These are phyloP conservation scores for Torrubiella hemipterigena DNA, from an alignment of 2,329 filamentous ascomycete species.

Conservation along the genomic window DNA sequence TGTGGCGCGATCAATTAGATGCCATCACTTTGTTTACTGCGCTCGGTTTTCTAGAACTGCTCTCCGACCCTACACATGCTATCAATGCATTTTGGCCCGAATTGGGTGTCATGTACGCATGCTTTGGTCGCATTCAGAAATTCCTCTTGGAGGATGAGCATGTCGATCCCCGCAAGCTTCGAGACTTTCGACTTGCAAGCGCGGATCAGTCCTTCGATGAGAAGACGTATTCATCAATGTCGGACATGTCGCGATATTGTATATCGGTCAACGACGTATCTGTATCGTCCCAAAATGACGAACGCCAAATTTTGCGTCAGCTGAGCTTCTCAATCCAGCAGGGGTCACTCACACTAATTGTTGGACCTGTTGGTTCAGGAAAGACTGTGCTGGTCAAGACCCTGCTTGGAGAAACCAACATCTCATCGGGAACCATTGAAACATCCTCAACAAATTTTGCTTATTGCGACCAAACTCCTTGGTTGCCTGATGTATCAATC, in stretches of 20 bases:
- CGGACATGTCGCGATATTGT: too few species aligned
- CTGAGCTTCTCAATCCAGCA: too few species aligned
- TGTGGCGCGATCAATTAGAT: neutral
- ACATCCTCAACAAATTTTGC: conserved; percentile 13
- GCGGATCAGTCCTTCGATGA: too few species aligned
- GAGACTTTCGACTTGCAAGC: too few species aligned
- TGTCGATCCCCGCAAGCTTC: too few species aligned
- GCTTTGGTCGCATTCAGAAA: neutral
- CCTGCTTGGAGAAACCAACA: conserved; percentile 15
- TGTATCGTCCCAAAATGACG: too few species aligned
- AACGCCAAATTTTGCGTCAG: too few species aligned
- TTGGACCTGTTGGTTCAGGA: conserved; percentile 19
- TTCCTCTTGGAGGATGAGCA: too few species aligned
- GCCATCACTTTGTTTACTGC: neutral
- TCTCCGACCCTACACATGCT: neutral
- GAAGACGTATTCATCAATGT: too few species aligned
- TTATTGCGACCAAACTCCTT: conserved; percentile 19
- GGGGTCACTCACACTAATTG: conserved; percentile 16
- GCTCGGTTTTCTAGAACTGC: neutral
- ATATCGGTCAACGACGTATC: too few species aligned
- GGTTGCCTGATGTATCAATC: conserved; percentile 20
- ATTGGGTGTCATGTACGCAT: neutral
- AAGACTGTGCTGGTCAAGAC: conserved; percentile 20
- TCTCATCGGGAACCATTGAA: conserved; percentile 11
- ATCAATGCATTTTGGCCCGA: neutral